Conservation (phyloP, 768 basidiomycete species). For the Boletus edulis region DNA sequence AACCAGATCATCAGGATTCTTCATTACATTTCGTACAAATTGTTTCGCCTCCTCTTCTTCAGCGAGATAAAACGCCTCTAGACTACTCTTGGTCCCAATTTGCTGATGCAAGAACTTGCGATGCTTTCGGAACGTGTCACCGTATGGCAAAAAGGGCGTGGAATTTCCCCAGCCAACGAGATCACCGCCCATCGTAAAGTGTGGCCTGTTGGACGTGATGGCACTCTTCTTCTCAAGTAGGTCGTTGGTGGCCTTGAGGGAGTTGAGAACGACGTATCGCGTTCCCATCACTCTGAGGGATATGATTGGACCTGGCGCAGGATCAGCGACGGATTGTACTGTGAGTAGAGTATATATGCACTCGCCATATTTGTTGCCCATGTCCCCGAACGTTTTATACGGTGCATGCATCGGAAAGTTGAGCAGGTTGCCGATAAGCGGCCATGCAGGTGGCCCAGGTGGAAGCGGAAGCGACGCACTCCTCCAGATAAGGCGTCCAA, state of each 20-base stretch:
- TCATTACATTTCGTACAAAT: slow-evolving; percentile 3
- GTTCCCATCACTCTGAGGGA: slow-evolving; percentile 35
- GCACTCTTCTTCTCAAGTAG: slow-evolving; percentile 12
- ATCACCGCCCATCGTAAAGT: slow-evolving; percentile 19
- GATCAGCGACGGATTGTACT: background rate
- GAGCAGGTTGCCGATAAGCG: slow-evolving; percentile 50
- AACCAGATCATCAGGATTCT: background rate
- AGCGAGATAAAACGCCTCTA: background rate
- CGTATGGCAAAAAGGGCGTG: slow-evolving; percentile 8
- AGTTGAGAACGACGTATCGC: slow-evolving; percentile 48
- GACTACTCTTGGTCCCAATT: slow-evolving; percentile 6
- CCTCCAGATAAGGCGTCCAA: background rate
- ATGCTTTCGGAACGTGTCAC: slow-evolving; percentile 1
- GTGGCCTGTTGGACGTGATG: slow-evolving; percentile 4
- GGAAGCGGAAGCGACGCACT: slow-evolving; percentile 3
- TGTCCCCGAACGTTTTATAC: slow-evolving; percentile 47
- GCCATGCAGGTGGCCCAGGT: slow-evolving; percentile 22
- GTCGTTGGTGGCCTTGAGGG: slow-evolving; percentile 30
- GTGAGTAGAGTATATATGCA: background rate
- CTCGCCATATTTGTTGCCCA: slow-evolving; percentile 44
- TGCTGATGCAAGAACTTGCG: slow-evolving; percentile 7
- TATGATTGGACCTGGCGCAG: slow-evolving; percentile 18
- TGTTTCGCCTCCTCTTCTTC: slow-evolving; percentile 4
- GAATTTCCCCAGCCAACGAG: slow-evolving; percentile 10
- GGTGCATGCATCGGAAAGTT: slow-evolving; percentile 52